A percentile compares a stretch with the other conserved stretches of the same genome.
phyloP scores from a whole-genome alignment of 2,329 filamentous ascomycete species.

The Pseudogymnoascus pannorum region DNA sequence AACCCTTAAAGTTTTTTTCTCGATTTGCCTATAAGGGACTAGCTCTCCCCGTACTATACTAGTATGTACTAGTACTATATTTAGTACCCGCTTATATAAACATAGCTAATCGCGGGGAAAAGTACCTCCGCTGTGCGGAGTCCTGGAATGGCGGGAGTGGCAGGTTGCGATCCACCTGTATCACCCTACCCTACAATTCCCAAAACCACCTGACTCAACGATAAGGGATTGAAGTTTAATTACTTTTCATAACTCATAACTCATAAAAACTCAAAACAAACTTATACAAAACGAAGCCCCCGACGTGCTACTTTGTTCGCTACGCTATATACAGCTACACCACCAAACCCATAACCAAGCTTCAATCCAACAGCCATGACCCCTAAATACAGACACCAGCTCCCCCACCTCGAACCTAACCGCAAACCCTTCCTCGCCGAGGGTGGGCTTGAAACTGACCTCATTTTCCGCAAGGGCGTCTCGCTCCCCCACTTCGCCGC shows the following conservation, averaged over 20 bases:
- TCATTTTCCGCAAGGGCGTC: conserved; percentile 12
- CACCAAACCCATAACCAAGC: neutral
- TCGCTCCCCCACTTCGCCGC: neutral
- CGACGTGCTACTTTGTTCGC: neutral
- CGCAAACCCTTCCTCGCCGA: conserved; percentile 14
- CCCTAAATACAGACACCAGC: conserved; percentile 4
- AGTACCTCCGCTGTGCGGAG: neutral
- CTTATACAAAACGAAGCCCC: neutral
- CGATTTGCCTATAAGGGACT: neutral
- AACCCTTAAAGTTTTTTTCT: neutral
- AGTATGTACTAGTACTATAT: too few relatives aligned
- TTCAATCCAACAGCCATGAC: neutral
- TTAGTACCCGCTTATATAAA: neutral
- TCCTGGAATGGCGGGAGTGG: neutral
- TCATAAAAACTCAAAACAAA: neutral
- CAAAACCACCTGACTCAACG: neutral
- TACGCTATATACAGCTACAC: neutral
- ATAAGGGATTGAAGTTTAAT: conserved; percentile 5
- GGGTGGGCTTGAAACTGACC: conserved; percentile 13
- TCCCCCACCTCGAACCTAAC: conserved; percentile 12
- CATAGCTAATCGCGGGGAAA: neutral
- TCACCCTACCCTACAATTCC: neutral
- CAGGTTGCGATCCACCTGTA: neutral
- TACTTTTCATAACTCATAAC: conserved; percentile 1
- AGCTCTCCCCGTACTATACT: neutral